Conservation (phyloP, 345 rosid genomes). For the Durio zibethinus region DNA sequence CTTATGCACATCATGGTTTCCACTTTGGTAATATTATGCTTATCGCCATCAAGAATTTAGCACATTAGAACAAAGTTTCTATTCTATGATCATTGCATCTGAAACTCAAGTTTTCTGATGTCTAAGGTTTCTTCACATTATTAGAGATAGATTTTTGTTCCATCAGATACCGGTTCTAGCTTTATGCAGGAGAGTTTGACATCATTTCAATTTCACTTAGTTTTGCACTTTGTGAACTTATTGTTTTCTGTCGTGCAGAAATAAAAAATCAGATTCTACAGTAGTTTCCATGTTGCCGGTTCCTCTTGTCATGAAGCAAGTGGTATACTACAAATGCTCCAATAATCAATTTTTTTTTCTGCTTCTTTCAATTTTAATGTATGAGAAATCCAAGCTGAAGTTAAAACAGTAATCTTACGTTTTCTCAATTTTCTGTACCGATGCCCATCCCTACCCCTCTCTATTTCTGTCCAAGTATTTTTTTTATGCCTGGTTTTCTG, state of each 20-base stretch:
- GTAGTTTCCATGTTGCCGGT: background rate
- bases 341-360: background rate
- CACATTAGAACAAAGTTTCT: background rate
- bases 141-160: background rate
- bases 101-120: background rate
- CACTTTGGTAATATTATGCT: background rate
- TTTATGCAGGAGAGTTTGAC: background rate
- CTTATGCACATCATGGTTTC: background rate
- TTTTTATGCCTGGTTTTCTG: too few relatives aligned
- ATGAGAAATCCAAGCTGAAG: constrained; percentile 4
- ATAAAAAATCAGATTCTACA: background rate
- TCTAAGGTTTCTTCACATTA: background rate
- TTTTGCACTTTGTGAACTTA: background rate
- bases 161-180: background rate
- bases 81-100: background rate
- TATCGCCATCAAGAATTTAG: background rate
- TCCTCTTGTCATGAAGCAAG: background rate
- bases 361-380: background rate
- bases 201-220: background rate
- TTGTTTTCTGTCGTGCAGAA: constrained; percentile 5
- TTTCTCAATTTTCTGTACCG: too few relatives aligned
- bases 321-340: background rate
- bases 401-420: background rate
- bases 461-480: too few relatives aligned
- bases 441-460: too few relatives aligned